Evolutionary conservation across 225 moss, liverwort and hornwort species (phyloP).

Genomic region (Antitrichia curtipendula): DNA sequence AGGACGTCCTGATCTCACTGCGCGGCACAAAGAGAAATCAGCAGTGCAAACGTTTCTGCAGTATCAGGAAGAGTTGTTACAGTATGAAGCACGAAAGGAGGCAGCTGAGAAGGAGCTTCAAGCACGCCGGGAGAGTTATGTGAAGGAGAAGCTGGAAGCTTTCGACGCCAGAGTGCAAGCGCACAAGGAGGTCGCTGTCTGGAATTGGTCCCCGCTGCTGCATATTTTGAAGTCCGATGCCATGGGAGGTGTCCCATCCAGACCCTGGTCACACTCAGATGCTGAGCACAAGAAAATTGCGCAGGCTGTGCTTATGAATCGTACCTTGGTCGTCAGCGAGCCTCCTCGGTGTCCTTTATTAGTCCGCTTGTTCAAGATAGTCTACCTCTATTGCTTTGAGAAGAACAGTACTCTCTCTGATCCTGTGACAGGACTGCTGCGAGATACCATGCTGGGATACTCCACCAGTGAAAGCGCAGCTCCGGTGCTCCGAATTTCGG

Average conservation of each 20-base stretch:
- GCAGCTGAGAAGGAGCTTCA: slow-evolving; percentile 16
- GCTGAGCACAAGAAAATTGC: slow-evolving; percentile 16
- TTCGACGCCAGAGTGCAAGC: slow-evolving; percentile 20
- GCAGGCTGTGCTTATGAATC: slow-evolving; percentile 6
- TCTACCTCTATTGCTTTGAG: slow-evolving; percentile 22
- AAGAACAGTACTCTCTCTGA: slow-evolving; percentile 24
- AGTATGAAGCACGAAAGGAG: slow-evolving; percentile 23
- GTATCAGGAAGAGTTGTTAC: slow-evolving; percentile 6
- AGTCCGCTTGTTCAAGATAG: slow-evolving; percentile 37
- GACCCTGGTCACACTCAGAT: slow-evolving; percentile 35
- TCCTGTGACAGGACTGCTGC: slow-evolving; percentile 24
- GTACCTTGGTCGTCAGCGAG: background rate
- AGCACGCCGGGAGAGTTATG: slow-evolving; percentile 9
- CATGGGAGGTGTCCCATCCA: slow-evolving; percentile 21
- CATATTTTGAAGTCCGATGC: slow-evolving; percentile 17
- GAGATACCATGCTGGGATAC: slow-evolving; percentile 30
- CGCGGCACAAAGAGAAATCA: slow-evolving; percentile 16
- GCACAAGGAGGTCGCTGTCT: slow-evolving; percentile 16
- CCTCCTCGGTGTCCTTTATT: slow-evolving; percentile 27
- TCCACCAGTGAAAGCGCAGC: slow-evolving; percentile 16
- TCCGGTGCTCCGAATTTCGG: slow-evolving; percentile 24
- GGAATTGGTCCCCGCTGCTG: slow-evolving; percentile 38
- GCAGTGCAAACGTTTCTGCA: slow-evolving; percentile 20
- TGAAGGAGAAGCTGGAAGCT: slow-evolving; percentile 20
- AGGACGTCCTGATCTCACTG: slow-evolving; percentile 16